These are phyloP conservation scores for Odontarrhena argentea DNA, from an alignment of 345 rosid genomes.

Conservation along the genomic window DNA sequence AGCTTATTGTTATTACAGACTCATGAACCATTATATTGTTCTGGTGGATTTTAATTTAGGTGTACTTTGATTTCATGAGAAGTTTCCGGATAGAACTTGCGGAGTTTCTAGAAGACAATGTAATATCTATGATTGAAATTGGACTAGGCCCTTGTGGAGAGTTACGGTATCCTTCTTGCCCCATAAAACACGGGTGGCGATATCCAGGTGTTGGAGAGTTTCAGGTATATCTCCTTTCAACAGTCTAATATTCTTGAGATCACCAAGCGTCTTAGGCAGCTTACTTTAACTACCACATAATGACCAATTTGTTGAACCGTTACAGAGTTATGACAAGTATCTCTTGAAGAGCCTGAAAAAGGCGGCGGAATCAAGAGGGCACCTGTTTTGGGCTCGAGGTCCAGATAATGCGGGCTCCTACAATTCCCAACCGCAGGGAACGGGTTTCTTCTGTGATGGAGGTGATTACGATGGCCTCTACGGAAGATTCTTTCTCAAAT, in stretches of 20 bases:
- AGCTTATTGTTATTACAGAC: neutral
- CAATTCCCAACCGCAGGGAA: constrained; percentile 83
- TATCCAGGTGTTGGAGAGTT: constrained; percentile 98
- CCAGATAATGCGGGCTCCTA: constrained; percentile 91
- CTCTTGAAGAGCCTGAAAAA: constrained; percentile 72
- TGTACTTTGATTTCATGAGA: constrained; percentile 97
- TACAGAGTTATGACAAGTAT: constrained; percentile 91
- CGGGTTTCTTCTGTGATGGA: constrained; percentile 94
- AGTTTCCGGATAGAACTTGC: constrained; percentile 88
- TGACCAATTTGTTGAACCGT: constrained; percentile 26
- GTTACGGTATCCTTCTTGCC: constrained; percentile 89
- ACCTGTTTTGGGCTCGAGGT: constrained; percentile 78
- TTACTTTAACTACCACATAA: constrained; percentile 25
- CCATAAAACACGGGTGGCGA: constrained; percentile 98
- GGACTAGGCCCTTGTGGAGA: constrained; percentile 99
- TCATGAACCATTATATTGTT: constrained; percentile 11
- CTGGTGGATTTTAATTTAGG: constrained; percentile 52
- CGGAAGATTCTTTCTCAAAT: constrained; percentile 93
- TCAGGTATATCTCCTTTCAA: constrained; percentile 58
- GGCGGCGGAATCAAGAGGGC: constrained; percentile 85
- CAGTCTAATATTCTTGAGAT: constrained; percentile 21
- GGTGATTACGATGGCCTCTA: constrained; percentile 91
- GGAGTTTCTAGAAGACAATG: constrained; percentile 66
- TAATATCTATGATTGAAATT: constrained; percentile 78
- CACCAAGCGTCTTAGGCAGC: constrained; percentile 20